Conservation (phyloP, 164 flowering plant genomes). For the Liriodendron chinense region DNA sequence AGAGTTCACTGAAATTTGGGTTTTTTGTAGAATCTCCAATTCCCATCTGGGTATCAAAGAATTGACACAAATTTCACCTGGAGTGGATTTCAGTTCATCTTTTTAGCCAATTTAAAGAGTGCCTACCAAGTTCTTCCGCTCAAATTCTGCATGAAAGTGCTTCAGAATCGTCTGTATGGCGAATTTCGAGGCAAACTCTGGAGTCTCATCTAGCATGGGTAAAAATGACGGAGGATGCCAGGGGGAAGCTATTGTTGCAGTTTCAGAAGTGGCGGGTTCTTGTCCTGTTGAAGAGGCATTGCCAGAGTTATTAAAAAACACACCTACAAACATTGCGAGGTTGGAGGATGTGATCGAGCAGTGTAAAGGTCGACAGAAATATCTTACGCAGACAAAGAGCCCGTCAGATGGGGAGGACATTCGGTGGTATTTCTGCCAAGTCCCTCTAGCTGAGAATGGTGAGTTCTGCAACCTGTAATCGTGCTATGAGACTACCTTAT, state of each 20-base stretch:
- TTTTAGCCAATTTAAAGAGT: not conserved
- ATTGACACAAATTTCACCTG: not conserved
- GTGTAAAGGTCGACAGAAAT: conserved; percentile 72
- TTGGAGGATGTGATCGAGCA: conserved; percentile 87
- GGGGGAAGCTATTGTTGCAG: conserved; percentile 10
- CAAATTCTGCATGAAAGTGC: not conserved
- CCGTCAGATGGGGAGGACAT: conserved; percentile 92
- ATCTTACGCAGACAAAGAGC: conserved; percentile 80
- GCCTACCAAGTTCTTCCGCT: not conserved
- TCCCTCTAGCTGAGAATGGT: conserved; percentile 77
- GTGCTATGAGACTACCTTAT: not conserved
- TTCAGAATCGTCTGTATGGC: conserved; percentile 28
- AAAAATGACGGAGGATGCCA: conserved; percentile 10
- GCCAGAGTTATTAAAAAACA: conserved; percentile 81
- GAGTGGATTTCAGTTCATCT: not conserved
- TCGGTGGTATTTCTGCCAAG: conserved; percentile 89
- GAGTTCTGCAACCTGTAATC: conserved; percentile 9
- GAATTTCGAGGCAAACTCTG: conserved; percentile 19
- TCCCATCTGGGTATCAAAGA: not conserved
- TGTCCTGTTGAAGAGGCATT: conserved; percentile 33
- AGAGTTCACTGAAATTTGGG: not conserved
- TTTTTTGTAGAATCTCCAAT: not conserved
- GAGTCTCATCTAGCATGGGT: conserved; percentile 8
- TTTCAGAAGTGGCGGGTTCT: conserved; percentile 1
- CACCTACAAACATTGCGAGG: conserved; percentile 85